Conservation (phyloP, 169 alveolate genomes). For the Neospora caninum region DNA sequence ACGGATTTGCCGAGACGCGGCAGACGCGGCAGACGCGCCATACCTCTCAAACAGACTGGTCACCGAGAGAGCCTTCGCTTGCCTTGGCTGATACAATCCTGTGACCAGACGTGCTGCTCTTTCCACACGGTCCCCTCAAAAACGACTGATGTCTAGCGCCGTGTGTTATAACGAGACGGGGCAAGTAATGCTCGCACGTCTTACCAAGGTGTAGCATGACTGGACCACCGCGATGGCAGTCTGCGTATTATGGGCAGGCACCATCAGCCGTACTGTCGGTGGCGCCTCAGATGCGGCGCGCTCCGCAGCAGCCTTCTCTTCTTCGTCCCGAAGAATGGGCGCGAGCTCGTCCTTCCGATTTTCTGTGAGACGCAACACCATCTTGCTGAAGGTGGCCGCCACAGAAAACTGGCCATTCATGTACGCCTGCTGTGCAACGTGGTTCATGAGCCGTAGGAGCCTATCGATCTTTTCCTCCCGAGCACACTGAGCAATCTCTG, state of each 20-base stretch:
- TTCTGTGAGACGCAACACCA: not conserved
- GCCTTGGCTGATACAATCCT: no score
- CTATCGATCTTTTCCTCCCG: not conserved
- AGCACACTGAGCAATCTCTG: not conserved
- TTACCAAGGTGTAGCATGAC: not conserved
- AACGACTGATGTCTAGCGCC: no score
- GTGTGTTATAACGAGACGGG: not conserved
- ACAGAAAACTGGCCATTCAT: not conserved
- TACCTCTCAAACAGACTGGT: no score
- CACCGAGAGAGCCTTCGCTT: no score
- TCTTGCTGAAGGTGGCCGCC: not conserved
- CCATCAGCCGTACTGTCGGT: not conserved
- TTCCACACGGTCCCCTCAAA: no score
- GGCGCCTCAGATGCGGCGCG: not conserved
- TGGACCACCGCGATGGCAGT: conserved; percentile 26
- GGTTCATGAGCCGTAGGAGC: not conserved
- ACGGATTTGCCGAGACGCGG: no score
- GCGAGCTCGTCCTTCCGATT: conserved; percentile 2
- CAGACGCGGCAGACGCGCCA: no score
- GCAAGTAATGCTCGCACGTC: not conserved
- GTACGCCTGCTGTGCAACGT: conserved; percentile 11
- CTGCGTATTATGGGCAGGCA: not conserved
- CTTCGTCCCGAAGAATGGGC: not conserved
- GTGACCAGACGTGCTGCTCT: no score
- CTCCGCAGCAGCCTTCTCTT: not conserved